phyloP scores from a whole-genome alignment of 1,284 basidiomycete species.

The Coniferiporia weirii region DNA sequence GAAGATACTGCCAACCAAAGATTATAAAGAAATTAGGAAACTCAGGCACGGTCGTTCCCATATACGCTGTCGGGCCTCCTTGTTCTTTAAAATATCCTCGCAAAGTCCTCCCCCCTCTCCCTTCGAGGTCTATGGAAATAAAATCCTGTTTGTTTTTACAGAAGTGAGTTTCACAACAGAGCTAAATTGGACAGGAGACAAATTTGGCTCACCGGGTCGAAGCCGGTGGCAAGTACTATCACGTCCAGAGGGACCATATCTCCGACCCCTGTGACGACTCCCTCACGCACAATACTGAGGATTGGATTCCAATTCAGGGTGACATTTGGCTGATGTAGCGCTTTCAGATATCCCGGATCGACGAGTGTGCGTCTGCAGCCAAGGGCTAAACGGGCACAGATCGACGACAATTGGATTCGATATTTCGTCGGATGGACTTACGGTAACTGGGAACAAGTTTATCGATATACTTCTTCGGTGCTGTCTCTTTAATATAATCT shows the following conservation, averaged over 20 bases:
- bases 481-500: conserved; percentile 39
- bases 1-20: conserved; percentile 17
- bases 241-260: conserved; percentile 43
- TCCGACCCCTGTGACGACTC: conserved; percentile 44
- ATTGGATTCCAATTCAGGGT: conserved; percentile 42
- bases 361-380: conserved; percentile 54
- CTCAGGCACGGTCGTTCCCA: conserved; percentile 23
- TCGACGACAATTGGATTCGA: no score
- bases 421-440: conserved; percentile 24
- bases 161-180: background rate
- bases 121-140: conserved; percentile 3
- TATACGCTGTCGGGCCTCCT: conserved; percentile 24
- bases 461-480: conserved; percentile 40
- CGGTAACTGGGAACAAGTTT: conserved; percentile 45
- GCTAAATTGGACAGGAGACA: background rate
- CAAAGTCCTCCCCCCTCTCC: conserved; percentile 18
- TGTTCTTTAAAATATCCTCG: conserved; percentile 21
- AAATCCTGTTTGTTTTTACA: background rate
- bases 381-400: conserved; percentile 30
- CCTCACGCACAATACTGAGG: conserved; percentile 37
- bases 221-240: conserved; percentile 48
- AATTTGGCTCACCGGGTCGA: conserved; percentile 18
- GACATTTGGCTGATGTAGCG: conserved; percentile 48
- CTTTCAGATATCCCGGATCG: conserved; percentile 47
- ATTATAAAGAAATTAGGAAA: conserved; percentile 26